Conservation (phyloP, 495 filamentous ascomycete species). For the Penicillium robsamsonii region DNA sequence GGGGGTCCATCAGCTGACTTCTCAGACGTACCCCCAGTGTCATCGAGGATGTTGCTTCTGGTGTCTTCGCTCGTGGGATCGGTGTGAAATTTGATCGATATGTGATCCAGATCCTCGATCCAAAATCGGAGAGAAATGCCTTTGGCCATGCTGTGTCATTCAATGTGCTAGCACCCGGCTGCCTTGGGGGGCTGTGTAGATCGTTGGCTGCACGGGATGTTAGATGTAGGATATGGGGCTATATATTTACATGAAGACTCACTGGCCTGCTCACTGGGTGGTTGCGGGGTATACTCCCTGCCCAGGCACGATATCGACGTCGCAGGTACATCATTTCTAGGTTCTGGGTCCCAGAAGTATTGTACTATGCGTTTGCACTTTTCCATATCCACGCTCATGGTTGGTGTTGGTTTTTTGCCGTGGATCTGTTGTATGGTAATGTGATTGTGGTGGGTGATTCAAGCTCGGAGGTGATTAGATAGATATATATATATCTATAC, state of each 20-base stretch:
- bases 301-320: conserved; percentile 88
- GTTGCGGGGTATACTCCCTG: conserved; percentile 55
- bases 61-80: conserved; percentile 76
- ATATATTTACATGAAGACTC: background rate
- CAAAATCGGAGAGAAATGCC: conserved; percentile 87
- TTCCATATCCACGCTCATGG: conserved; percentile 60
- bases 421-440: background rate
- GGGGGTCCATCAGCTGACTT: conserved; percentile 73
- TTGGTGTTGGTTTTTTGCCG: background rate
- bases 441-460: background rate
- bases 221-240: background rate
- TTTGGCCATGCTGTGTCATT: conserved; percentile 63
- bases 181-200: background rate
- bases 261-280: conserved; percentile 21
- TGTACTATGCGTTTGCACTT: conserved; percentile 81
- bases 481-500: no score
- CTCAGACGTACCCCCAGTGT: conserved; percentile 83
- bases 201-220: conserved; percentile 4
- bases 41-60: conserved; percentile 66
- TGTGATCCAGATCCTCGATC: conserved; percentile 93
- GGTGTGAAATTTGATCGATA: conserved; percentile 85
- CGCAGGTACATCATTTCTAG: conserved; percentile 70
- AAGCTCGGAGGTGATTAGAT: background rate
- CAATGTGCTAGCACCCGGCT: conserved; percentile 18
- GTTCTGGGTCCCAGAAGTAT: conserved; percentile 94